Base-by-base conservation (phyloP, 768 basidiomycete genomes). In the Sporobolomyces roseus region DNA sequence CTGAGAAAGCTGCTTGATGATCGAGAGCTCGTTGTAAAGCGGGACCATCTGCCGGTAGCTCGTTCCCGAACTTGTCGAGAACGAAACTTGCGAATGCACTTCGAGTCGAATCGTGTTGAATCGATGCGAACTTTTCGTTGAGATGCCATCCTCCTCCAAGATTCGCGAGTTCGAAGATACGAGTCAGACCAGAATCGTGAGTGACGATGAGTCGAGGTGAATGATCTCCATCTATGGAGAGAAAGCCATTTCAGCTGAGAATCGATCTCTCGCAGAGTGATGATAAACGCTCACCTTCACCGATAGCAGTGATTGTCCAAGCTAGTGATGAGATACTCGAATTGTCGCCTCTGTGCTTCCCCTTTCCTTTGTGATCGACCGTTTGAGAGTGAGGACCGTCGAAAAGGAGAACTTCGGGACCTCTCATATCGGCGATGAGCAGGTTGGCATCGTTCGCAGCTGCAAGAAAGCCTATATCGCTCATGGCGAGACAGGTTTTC, bases 381-480 rank as follows among this genome's bases (percentile, higher is more conserved):
- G 16, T 75, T 10, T 78, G 77, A 62, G 77, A 81, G 45, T 48
- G 58, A 46, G 58, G 58, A 35, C 71, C 75, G 72, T 81, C 81
- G 32, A 85, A 81, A 1, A 88, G 79, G 16, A 91, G 82, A 16
- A 91, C 79, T 17, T 82, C 82, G 1, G 90, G 90, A 2, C 85
- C 87, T 29, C 89, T 83, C 82, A 91, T 82, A 75, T 93, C 88
- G 23, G 92, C 77, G 36, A 92, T 79, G 38, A 83, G 79, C 27
- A 93, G 63, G 2, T 83, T 80, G 1, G 85, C 86, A 54, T 84
- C 83, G 8, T 78, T 75, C 76, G 88, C 90, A 4, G 87, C 85
- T 2, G 91, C 89, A 50, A 91, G 78, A 77, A 93, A 91, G 7
- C 91, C 91, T 54, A 89, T 84, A 76, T 91, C 87, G 16, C 87